Conservation (phyloP, 2,329 filamentous ascomycete species). For the Aspergillus hortae region DNA sequence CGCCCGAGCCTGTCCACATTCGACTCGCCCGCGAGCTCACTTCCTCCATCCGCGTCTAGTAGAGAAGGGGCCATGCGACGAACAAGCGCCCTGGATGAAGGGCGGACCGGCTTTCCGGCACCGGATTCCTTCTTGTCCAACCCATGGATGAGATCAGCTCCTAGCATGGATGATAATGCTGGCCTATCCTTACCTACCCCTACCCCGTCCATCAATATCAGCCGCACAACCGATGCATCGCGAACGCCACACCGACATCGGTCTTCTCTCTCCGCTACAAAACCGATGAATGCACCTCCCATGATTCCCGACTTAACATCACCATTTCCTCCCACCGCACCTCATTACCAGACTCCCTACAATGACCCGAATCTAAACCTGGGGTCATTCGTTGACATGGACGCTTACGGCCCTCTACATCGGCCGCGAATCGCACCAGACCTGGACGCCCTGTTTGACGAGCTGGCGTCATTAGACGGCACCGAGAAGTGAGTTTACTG, state of each 20-base stretch:
- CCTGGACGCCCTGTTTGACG: constrained; percentile 54
- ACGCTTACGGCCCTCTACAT: constrained; percentile 24
- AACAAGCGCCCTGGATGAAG: constrained; percentile 7
- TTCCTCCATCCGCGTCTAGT: not conserved
- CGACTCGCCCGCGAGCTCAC: constrained; percentile 3
- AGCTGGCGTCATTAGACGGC: constrained; percentile 55
- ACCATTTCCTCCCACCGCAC: constrained; percentile 16
- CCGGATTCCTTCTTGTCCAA: constrained; percentile 22
- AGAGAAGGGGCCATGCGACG: constrained; percentile 3
- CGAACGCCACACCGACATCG: constrained; percentile 13
- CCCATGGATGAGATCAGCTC: constrained; percentile 25
- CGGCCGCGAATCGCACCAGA: constrained; percentile 34
- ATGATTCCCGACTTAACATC: constrained; percentile 22
- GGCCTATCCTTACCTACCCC: constrained; percentile 26
- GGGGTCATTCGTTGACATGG: constrained; percentile 27
- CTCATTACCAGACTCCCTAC: constrained; percentile 25
- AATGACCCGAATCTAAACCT: constrained; percentile 26
- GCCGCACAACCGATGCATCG: constrained; percentile 17
- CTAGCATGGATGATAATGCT: constrained; percentile 22
- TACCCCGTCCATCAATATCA: constrained; percentile 24
- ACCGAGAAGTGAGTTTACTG: constrained; percentile 41
- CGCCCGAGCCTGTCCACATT: constrained; percentile 4
- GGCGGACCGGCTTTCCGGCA: constrained; percentile 9
- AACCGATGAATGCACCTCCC: constrained; percentile 14
- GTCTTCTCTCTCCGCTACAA: constrained; percentile 15